Percentiles rank a stretch among this genome's conserved stretches.
Evolutionary conservation across 2,329 filamentous ascomycete species (phyloP).

Genomic region (Ilyonectria robusta): DNA sequence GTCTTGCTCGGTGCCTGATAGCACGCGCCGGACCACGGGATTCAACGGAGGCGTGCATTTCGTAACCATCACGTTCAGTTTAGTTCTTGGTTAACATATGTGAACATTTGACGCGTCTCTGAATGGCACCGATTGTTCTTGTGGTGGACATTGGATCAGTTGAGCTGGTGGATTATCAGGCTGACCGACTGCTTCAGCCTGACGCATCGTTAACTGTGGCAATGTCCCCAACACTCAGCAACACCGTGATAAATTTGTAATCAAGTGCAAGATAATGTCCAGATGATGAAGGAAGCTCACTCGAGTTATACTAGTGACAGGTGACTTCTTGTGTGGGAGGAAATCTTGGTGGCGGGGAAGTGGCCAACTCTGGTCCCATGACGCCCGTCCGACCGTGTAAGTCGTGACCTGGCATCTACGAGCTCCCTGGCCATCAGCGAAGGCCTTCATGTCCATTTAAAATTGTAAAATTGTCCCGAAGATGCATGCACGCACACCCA

Average conservation of each 20-base stretch:
- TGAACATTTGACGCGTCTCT: not conserved
- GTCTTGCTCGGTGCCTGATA: not conserved
- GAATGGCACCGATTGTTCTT: not conserved
- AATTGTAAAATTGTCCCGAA: constrained; percentile 34
- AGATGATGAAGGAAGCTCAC: constrained; percentile 4
- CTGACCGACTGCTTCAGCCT: constrained; percentile 20
- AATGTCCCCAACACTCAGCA: constrained; percentile 7
- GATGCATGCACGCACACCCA: constrained; percentile 2
- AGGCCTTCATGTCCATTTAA: constrained; percentile 29
- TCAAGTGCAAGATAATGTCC: not conserved
- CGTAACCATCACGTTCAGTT: not conserved
- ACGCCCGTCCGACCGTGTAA: constrained; percentile 48
- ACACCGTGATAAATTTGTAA: not conserved
- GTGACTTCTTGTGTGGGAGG: not conserved
- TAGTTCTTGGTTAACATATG: too few species aligned
- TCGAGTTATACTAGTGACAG: not conserved
- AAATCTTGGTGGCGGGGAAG: constrained; percentile 12
- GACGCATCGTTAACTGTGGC: constrained; percentile 2
- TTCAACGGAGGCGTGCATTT: not conserved
- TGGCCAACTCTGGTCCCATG: constrained; percentile 29
- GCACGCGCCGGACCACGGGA: not conserved
- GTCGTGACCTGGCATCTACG: constrained; percentile 39
- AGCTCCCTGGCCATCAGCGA: constrained; percentile 12
- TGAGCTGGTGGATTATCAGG: constrained; percentile 7
- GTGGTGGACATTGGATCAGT: not conserved